phyloP scores from a whole-genome alignment of 1,284 basidiomycete genomes.

The Ceratobasidium sp. region DNA sequence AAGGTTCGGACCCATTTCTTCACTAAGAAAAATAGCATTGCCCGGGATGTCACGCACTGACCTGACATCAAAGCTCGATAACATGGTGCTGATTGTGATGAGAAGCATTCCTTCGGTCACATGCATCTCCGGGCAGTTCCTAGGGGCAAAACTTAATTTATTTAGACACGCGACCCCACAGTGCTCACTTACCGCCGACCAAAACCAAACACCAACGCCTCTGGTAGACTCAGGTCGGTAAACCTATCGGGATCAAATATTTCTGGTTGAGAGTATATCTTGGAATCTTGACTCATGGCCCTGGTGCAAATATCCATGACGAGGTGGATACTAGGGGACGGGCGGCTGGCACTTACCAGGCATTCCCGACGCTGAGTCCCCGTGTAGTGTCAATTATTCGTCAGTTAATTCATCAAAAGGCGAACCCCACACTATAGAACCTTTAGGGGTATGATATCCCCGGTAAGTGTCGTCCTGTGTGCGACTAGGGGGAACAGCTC shows the following conservation, averaged over 20 bases:
- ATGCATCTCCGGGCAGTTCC: constrained; percentile 8
- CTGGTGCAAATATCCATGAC: background rate
- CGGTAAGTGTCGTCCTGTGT: constrained; percentile 40
- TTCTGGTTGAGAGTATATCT: constrained; percentile 31
- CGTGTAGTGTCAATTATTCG: background rate
- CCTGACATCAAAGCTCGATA: background rate
- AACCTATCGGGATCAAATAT: constrained; percentile 37
- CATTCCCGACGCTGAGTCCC: background rate
- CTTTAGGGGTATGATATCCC: constrained; percentile 40
- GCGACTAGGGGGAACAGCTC: constrained; percentile 35
- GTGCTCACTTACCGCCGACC: background rate
- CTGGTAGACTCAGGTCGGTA: background rate
- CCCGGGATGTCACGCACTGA: background rate
- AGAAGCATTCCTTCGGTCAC: constrained; percentile 15
- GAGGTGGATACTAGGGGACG: background rate
- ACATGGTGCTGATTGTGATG: constrained; percentile 7
- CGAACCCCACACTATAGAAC: constrained; percentile 33
- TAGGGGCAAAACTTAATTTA: too few relatives aligned
- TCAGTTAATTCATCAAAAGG: background rate
- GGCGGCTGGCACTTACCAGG: background rate
- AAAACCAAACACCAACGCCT: background rate
- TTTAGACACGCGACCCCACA: too few relatives aligned
- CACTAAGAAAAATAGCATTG: background rate
- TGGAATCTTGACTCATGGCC: constrained; percentile 35
- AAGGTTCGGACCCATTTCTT: background rate